phyloP scores from a whole-genome alignment of 2,329 filamentous ascomycete species.

The Aspergillus ochraceus region DNA sequence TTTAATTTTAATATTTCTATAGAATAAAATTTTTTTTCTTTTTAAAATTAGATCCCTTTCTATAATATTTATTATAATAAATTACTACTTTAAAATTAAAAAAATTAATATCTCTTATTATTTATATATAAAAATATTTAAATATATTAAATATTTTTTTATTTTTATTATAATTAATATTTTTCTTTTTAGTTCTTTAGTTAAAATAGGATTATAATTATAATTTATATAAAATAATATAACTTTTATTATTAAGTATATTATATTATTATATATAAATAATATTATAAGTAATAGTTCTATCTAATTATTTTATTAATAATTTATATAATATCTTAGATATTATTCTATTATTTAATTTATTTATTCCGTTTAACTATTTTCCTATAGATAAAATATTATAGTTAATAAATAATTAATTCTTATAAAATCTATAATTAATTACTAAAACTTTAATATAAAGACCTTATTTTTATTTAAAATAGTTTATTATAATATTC shows the following conservation, averaged over 20 bases:
- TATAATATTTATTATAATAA: background rate
- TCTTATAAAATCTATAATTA: background rate
- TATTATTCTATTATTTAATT: conserved; percentile 8
- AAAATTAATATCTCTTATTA: background rate
- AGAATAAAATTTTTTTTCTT: background rate
- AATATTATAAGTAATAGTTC: background rate
- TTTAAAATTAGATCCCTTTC: background rate
- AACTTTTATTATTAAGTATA: background rate
- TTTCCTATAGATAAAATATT: conserved; percentile 1
- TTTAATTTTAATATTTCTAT: conserved; percentile 1
- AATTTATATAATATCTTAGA: conserved; percentile 9
- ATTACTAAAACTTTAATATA: conserved; percentile 4
- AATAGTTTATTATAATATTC: background rate
- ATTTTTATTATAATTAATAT: background rate
- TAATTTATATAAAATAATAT: background rate
- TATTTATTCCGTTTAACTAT: conserved; percentile 4
- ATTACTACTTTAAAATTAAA: background rate
- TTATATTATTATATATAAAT: conserved; percentile 1
- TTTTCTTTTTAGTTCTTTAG: background rate
- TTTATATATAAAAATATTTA: background rate
- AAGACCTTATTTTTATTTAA: conserved; percentile 5
- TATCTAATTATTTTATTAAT: conserved; percentile 6
- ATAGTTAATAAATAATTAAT: background rate
- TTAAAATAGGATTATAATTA: background rate
- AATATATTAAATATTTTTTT: background rate